Evolutionary conservation across 2,329 filamentous ascomycete species (phyloP).

Genomic region (Monascus ruber): DNA sequence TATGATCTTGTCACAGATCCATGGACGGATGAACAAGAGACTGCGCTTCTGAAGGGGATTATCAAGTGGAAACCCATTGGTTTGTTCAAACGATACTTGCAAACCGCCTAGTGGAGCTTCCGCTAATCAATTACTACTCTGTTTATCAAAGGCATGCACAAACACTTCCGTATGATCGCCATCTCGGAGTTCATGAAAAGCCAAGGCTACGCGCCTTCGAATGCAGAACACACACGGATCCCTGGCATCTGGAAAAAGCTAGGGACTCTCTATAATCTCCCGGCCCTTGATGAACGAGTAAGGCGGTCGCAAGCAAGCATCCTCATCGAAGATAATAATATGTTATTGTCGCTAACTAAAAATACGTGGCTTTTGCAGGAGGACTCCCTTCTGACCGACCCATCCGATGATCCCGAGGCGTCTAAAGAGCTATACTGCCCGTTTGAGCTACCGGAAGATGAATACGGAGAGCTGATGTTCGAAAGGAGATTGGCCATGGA

Average conservation of each 20-base stretch:
- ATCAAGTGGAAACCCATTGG: constrained; percentile 96
- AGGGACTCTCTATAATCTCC: constrained; percentile 69
- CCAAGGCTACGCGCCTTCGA: constrained; percentile 61
- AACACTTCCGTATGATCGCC: constrained; percentile 83
- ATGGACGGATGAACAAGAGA: constrained; percentile 95
- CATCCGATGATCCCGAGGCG: constrained; percentile 41
- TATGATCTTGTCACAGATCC: constrained; percentile 52
- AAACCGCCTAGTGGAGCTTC: neutral
- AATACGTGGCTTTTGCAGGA: constrained; percentile 24
- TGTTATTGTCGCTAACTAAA: too few relatives aligned
- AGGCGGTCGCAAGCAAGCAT: constrained; percentile 20
- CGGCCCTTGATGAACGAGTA: constrained; percentile 75
- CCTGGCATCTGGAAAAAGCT: constrained; percentile 89
- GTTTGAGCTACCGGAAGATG: constrained; percentile 50
- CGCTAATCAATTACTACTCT: constrained; percentile 1
- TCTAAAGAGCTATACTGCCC: constrained; percentile 50
- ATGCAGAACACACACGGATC: constrained; percentile 66
- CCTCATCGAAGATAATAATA: too few relatives aligned
- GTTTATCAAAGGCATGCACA: constrained; percentile 59
- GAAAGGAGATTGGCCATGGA: constrained; percentile 33
- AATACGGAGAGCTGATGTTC: constrained; percentile 39
- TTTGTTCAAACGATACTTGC: constrained; percentile 25
- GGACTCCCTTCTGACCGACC: constrained; percentile 44
- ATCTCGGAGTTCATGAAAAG: constrained; percentile 70
- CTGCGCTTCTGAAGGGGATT: constrained; percentile 82